phyloP scores from a whole-genome alignment of 2,329 filamentous ascomycete species.

The Aspergillus quadricinctus region DNA sequence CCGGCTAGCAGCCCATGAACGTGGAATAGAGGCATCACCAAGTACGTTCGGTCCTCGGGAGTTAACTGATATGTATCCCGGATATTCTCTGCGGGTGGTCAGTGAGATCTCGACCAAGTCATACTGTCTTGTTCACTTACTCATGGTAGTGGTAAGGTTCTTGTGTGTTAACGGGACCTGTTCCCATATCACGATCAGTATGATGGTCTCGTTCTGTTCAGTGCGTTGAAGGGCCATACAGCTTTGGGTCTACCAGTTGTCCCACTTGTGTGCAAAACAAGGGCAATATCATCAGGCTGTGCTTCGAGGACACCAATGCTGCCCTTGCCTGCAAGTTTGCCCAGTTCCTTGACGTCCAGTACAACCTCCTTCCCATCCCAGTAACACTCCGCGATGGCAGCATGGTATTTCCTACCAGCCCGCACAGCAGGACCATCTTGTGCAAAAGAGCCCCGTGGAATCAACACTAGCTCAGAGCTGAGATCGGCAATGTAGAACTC shows the following conservation, averaged over 20 bases:
- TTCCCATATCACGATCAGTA: constrained; percentile 8
- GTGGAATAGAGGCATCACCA: constrained; percentile 89
- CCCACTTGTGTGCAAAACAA: constrained; percentile 79
- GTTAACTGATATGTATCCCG: constrained; percentile 71
- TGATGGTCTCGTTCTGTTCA: not conserved
- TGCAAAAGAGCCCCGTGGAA: constrained; percentile 66
- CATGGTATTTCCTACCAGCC: constrained; percentile 72
- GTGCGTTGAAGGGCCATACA: constrained; percentile 42
- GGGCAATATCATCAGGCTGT: constrained; percentile 71
- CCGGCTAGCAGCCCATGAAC: constrained; percentile 83
- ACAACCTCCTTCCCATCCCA: constrained; percentile 69
- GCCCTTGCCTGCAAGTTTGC: constrained; percentile 57
- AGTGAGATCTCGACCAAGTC: constrained; percentile 1
- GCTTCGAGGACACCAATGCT: constrained; percentile 50
- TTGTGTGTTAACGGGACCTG: constrained; percentile 72
- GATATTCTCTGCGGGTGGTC: constrained; percentile 59
- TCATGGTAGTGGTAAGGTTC: constrained; percentile 78
- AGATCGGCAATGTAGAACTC: constrained; percentile 90
- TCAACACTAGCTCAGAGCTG: constrained; percentile 71
- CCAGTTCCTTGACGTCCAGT: constrained; percentile 72
- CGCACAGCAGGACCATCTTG: constrained; percentile 67
- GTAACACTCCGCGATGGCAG: constrained; percentile 83
- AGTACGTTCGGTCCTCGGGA: constrained; percentile 68
- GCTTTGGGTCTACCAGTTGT: constrained; percentile 84
- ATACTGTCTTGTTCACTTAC: constrained; percentile 36